Evolutionary conservation across 148 eudicot genomes (phyloP).

Genomic region (Chenopodium quinoa): DNA sequence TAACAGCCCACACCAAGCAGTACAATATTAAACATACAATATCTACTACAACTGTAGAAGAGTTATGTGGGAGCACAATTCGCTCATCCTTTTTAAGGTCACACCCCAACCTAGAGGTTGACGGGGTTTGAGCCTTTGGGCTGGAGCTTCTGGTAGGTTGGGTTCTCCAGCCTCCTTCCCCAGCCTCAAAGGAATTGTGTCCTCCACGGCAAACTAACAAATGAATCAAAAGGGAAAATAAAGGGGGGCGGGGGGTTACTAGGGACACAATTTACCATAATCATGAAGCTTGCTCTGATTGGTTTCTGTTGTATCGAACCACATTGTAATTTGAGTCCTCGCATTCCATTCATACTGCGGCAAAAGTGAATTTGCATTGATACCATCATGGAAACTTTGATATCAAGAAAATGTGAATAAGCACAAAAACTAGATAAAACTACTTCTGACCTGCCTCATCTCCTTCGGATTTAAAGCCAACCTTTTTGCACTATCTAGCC

Average conservation of each 20-base stretch:
- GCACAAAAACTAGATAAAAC: constrained; percentile 3
- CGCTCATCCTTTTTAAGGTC: background rate
- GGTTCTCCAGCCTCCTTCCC: background rate
- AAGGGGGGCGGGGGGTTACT: too few relatives aligned
- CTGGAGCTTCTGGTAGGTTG: background rate
- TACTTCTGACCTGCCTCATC: constrained; percentile 59
- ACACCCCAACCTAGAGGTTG: background rate
- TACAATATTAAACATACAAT: too few relatives aligned
- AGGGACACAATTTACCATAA: constrained; percentile 62
- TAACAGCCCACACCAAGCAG: background rate
- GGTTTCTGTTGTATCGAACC: constrained; percentile 71
- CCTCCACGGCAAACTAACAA: background rate
- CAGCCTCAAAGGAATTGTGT: background rate
- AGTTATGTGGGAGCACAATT: background rate
- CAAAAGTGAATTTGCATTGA: constrained; percentile 16
- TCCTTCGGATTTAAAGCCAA: constrained; percentile 64
- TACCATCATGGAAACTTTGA: background rate
- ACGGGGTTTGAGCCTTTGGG: background rate
- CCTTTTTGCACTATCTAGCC: constrained; percentile 86
- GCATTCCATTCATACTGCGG: constrained; percentile 97
- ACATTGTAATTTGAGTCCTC: constrained; percentile 95
- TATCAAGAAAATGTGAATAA: constrained; percentile 1
- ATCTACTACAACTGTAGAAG: background rate
- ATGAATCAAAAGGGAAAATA: background rate
- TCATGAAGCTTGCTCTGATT: constrained; percentile 93